These are phyloP conservation scores for Acacia confusa DNA, from an alignment of 306 rosid genomes.

Conservation along the genomic window DNA sequence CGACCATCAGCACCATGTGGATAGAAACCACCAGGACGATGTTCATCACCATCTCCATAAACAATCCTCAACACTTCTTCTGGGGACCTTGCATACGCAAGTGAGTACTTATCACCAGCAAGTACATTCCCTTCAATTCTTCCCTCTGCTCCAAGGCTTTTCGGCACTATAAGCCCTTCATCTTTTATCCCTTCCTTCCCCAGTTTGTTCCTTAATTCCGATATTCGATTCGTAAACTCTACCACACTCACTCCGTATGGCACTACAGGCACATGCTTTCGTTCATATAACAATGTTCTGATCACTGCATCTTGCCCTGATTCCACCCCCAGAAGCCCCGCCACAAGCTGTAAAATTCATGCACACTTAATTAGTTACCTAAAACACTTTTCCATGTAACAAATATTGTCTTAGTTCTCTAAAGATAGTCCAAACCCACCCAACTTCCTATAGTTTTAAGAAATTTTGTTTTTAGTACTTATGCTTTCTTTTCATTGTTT, in stretches of 20 bases:
- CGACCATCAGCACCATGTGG: slow-evolving; percentile 68
- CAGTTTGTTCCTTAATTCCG: slow-evolving; percentile 53
- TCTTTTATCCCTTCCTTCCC: slow-evolving; percentile 65
- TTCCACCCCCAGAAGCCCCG: slow-evolving; percentile 74
- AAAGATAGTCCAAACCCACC: too few species aligned
- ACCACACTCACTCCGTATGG: slow-evolving; percentile 62
- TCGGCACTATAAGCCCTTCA: slow-evolving; percentile 67
- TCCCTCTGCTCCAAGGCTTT: slow-evolving; percentile 45
- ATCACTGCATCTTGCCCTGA: slow-evolving; percentile 84
- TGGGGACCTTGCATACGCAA: slow-evolving; percentile 61
- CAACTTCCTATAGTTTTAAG: too few species aligned
- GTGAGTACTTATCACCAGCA: slow-evolving; percentile 49
- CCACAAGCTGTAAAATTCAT: slow-evolving; percentile 51
- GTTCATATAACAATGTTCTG: slow-evolving; percentile 53
- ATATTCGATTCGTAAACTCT: slow-evolving; percentile 64
- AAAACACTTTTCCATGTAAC: neutral
- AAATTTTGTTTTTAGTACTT: too few species aligned
- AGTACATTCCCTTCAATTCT: slow-evolving; percentile 53
- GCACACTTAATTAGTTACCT: neutral
- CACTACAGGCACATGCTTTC: neutral
- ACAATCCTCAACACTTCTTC: slow-evolving; percentile 71
- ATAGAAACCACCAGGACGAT: slow-evolving; percentile 69
- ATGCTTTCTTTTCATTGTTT: too few species aligned
- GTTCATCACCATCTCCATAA: slow-evolving; percentile 61
- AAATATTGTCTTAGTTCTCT: neutral